Evolutionary conservation across 257 asterid species (phyloP), one percentile per base, ranked within the genome.

Genomic region (Fraxinus americana): DNA sequence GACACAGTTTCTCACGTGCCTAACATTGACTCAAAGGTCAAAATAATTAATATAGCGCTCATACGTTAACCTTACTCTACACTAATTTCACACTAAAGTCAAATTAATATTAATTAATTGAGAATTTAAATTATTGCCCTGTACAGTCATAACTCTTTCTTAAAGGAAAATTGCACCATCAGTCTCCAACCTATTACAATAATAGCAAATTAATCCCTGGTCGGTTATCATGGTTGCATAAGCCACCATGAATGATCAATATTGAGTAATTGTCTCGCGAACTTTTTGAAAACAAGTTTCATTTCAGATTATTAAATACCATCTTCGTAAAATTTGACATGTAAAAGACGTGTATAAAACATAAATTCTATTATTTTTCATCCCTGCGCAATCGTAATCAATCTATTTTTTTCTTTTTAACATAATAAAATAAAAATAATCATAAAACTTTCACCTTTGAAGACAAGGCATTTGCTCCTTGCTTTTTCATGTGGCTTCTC

Each of bases 1-100:
- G 72, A 19, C 73, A 70, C 76, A 66, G 79, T 43, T 2, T 16
- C 77, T 67, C 89, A 82, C 86, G 86, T 85, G 88, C 69, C 84
- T 70, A 43, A 66, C 79, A 34, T 65, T 36, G 7, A 57, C 63
- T 54, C 11, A 4, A 5, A 17, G 21, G 21, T 4, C 61, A 52
- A 52, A 52, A 52, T 52, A 52, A 52, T 54, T 54, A 54, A 1
- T 54, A 17, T 7, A 2, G 27, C 6, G 65, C 19, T 54, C 65
- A 19, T 54, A 5, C 65, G 57, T 1, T 54, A 17, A 54, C 65
- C 65, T 5, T 54, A 54, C 7, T 48, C 65, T 54, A 54, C 27
- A 19, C 25, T 12, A 45, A 45, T 12, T 45, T 45, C 13, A 45
- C 57, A 0, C 12, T 1, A 43, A 54, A 54, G 65, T 54, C 65